A percentile compares a stretch with the other conserved stretches of the same genome.
These are phyloP conservation scores for Cryptosporidium parvum DNA, from an alignment of 169 alveolate species.

Conservation along the genomic window DNA sequence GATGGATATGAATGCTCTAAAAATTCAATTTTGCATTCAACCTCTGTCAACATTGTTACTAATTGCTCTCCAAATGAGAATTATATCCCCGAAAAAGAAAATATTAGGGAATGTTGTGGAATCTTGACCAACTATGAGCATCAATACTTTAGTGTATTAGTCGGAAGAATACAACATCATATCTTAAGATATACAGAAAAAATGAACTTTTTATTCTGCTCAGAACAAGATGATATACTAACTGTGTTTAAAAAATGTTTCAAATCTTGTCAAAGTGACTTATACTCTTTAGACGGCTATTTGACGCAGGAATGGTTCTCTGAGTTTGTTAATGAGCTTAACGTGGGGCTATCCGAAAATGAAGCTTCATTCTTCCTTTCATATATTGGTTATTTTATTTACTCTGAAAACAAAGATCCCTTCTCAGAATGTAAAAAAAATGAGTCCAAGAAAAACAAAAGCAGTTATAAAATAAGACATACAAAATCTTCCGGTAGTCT, in stretches of 20 bases:
- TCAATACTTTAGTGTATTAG: constrained; percentile 47
- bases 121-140: constrained; percentile 16
- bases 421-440: not conserved
- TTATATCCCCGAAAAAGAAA: not conserved
- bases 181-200: constrained; percentile 13
- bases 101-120: not conserved
- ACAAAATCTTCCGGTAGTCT: constrained; percentile 31
- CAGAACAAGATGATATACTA: not conserved
- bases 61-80: not conserved
- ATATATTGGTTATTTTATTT: constrained; percentile 34
- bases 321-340: constrained; percentile 41
- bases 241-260: not conserved
- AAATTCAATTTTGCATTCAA: not conserved
- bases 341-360: constrained; percentile 41
- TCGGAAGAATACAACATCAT: constrained; percentile 53
- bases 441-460: not conserved
- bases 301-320: constrained; percentile 41
- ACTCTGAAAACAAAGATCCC: not conserved
- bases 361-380: constrained; percentile 24
- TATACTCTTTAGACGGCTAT: not conserved
- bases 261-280: constrained; percentile 26
- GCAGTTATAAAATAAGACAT: constrained; percentile 4
- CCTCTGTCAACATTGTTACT: not conserved
- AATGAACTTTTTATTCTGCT: not conserved
- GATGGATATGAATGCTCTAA: not conserved